These are phyloP conservation scores for Angophora floribunda DNA, from an alignment of 345 rosid species.

Conservation along the genomic window DNA sequence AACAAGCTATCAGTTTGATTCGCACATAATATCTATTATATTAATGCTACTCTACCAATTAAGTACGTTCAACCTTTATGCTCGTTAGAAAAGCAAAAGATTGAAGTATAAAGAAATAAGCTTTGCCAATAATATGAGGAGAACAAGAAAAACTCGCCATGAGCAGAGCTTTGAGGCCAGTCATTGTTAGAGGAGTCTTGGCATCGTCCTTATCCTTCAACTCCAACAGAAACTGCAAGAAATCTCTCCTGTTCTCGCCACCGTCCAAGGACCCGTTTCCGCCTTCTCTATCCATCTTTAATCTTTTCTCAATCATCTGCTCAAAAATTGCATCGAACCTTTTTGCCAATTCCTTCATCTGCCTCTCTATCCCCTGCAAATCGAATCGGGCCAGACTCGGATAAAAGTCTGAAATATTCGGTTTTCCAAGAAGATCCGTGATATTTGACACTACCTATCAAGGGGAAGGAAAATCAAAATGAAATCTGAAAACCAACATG, in stretches of 20 bases:
- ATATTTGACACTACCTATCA: neutral
- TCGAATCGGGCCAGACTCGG: slow-evolving; percentile 39
- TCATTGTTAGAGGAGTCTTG: slow-evolving; percentile 26
- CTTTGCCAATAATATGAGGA: neutral
- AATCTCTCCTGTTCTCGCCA: slow-evolving; percentile 13
- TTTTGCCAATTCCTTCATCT: neutral
- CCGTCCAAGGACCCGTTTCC: neutral
- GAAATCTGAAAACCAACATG: neutral
- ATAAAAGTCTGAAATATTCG: slow-evolving; percentile 41
- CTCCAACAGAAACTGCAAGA: slow-evolving; percentile 41
- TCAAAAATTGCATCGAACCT: slow-evolving; percentile 21
- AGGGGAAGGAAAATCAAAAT: neutral
- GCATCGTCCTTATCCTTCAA: slow-evolving; percentile 23
- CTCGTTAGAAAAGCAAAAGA: neutral
- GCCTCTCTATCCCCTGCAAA: slow-evolving; percentile 38
- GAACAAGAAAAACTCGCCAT: slow-evolving; percentile 12
- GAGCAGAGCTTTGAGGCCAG: slow-evolving; percentile 42
- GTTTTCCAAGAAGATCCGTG: slow-evolving; percentile 11
- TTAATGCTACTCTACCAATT: neutral
- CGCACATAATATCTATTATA: neutral
- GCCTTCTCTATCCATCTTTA: slow-evolving; percentile 3
- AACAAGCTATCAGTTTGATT: neutral
- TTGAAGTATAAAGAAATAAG: neutral
- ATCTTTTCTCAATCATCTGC: slow-evolving; percentile 17
- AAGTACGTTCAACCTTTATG: neutral